These are phyloP conservation scores for Fusarium multiceps DNA, from an alignment of 2,329 filamentous ascomycete species.

Conservation along the genomic window DNA sequence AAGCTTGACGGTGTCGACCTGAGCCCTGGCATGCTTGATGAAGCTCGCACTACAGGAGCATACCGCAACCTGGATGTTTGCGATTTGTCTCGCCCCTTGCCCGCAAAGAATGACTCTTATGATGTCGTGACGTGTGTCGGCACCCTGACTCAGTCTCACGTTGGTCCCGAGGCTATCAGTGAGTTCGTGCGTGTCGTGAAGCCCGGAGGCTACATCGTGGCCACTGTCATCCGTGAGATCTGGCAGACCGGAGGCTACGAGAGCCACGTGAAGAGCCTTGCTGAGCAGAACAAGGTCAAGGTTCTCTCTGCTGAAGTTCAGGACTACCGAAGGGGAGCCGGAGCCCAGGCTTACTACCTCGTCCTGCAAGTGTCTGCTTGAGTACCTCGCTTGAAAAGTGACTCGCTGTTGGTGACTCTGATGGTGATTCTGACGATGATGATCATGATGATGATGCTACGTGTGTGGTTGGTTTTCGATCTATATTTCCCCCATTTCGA, in stretches of 20 bases:
- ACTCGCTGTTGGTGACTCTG: constrained; percentile 6
- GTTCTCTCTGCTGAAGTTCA: constrained; percentile 47
- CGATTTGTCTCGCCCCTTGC: constrained; percentile 60
- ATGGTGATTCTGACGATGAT: constrained; percentile 18
- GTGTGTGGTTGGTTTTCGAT: constrained; percentile 8
- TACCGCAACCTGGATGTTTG: constrained; percentile 59
- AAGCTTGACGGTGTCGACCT: constrained; percentile 65
- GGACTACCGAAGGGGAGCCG: constrained; percentile 49
- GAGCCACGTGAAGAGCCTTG: constrained; percentile 51
- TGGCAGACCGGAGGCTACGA: constrained; percentile 62
- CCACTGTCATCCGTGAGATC: constrained; percentile 62
- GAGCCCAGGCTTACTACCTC: constrained; percentile 48
- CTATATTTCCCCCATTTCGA: background rate
- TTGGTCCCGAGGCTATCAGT: constrained; percentile 61
- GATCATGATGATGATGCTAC: constrained; percentile 11
- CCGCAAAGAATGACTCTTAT: constrained; percentile 55
- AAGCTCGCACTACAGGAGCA: constrained; percentile 60
- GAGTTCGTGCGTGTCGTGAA: constrained; percentile 64
- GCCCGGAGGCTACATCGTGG: constrained; percentile 60
- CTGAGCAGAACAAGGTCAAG: constrained; percentile 45
- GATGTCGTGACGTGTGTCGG: constrained; percentile 65
- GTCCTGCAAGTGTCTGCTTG: constrained; percentile 43
- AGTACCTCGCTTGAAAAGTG: constrained; percentile 22
- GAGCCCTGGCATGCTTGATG: constrained; percentile 63
- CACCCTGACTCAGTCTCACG: constrained; percentile 66